A percentile compares a stretch with the other conserved stretches of the same genome.
phyloP scores from a whole-genome alignment of 164 flowering plant species.

The grape (Vitis vinifera) region ASM3070453v1 NC_081816.1:3863001-3863500 shows the following conservation, averaged over 20 bases:
- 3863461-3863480: constrained; percentile 47
- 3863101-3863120: constrained; percentile 35
- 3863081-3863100: constrained; percentile 13
- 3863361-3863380: constrained; percentile 56
- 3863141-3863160: constrained; percentile 41
- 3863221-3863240: constrained; percentile 54
- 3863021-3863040: constrained; percentile 66
- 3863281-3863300: constrained; percentile 84
- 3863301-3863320: constrained; percentile 45
- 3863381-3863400: constrained; percentile 36
- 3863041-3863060: constrained; percentile 45
- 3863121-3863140: constrained; percentile 25
- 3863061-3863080: not conserved
- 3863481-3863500: constrained; percentile 22
- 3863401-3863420: constrained; percentile 58
- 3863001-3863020: constrained; percentile 72
- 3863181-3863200: constrained; percentile 37
- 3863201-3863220: constrained; percentile 55
- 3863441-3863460: constrained; percentile 33
- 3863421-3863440: constrained; percentile 43
- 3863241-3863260: constrained; percentile 42
- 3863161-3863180: constrained; percentile 34
- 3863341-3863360: constrained; percentile 47
- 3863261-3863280: constrained; percentile 63
- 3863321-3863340: constrained; percentile 69